These are phyloP conservation scores for Aspergillus egyptiacus DNA, from an alignment of 495 filamentous ascomycete genomes.

Conservation along the genomic window DNA sequence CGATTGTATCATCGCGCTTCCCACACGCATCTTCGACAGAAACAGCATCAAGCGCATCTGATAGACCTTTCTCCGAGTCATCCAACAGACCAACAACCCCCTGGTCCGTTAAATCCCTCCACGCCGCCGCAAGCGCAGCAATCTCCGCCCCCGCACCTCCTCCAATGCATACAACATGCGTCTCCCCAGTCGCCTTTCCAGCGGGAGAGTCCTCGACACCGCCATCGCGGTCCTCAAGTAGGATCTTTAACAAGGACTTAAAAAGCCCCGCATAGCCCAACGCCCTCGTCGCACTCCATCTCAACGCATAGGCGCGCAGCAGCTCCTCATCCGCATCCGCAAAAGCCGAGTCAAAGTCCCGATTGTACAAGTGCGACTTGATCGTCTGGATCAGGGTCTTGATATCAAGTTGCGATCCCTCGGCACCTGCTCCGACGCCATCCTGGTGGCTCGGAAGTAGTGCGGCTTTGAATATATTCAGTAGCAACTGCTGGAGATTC, in stretches of 20 bases:
- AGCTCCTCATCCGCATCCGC: constrained; percentile 51
- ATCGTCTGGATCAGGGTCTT: constrained; percentile 63
- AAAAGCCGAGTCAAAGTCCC: constrained; percentile 80
- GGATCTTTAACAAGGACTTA: constrained; percentile 26
- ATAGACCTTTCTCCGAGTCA: background rate
- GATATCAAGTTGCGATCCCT: constrained; percentile 33
- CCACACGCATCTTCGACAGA: constrained; percentile 18
- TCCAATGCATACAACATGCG: constrained; percentile 63
- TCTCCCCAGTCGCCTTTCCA: background rate
- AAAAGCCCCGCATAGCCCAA: constrained; percentile 72
- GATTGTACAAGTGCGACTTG: constrained; percentile 75
- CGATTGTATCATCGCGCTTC: background rate
- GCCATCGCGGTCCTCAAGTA: background rate
- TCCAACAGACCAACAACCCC: background rate
- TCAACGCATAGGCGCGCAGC: constrained; percentile 72
- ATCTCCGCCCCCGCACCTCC: constrained; percentile 84
- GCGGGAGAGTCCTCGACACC: background rate
- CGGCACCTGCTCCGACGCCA: background rate
- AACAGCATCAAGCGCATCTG: constrained; percentile 15
- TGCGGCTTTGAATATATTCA: constrained; percentile 68
- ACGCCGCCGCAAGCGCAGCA: constrained; percentile 63
- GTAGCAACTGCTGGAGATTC: constrained; percentile 62
- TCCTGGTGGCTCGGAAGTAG: constrained; percentile 35
- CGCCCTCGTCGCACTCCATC: constrained; percentile 80
- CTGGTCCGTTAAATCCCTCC: constrained; percentile 37